Evolutionary conservation across 2,329 filamentous ascomycete genomes (phyloP), one percentile per base, ranked within the genome.

Genomic region (Dryadomyces quercus-mongolicae): DNA sequence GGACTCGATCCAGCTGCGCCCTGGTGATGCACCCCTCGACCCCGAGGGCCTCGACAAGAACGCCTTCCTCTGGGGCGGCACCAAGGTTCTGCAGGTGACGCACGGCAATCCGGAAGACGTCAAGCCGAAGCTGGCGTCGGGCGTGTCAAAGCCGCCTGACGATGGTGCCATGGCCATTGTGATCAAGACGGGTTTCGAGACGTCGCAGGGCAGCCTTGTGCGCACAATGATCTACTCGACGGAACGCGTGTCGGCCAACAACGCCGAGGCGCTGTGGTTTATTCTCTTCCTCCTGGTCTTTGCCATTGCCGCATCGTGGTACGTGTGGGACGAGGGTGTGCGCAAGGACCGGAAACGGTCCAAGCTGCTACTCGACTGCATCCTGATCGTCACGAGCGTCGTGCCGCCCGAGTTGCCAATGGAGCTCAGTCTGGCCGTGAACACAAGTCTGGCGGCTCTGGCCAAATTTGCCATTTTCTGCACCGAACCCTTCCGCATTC

Each of bases 141-240:
- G 88, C 54, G 85, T 97, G 13, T 82, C 85, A 16, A 65, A 81
- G n/a, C 85, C 93, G 40, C 93, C 94, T 0, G 93, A 98, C 68
- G 88, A 93, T 63, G 93, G 93, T 53, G 93, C 91, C 40, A 81
- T 97, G 75, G 93, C 91, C 58, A 81, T 98, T 59, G 89, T 98
- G 48, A 85, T 91, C 65, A 97, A 96, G 79, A 98, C 93, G 53
- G 93, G 93, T 13, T 98, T 98, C 64, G 94, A 98, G 72, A 98
- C 93, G 12, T 97, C 92, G 55, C 94, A 98, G 71, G 93, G 93
- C 59, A 96, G 90, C 69, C 80, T 98, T 57, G 93, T 98, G 57
- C 87, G 93, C 58, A 98, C 93, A 61, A 98, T 98, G 93, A 98
- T 98, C 65, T 98, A 95, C 74, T 96, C 94, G 1, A 98, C 93